A percentile compares a stretch with the other conserved stretches of the same genome.
Evolutionary conservation across 176 grass and related monocot genomes (phyloP).

Genomic region (Oryza nivara): DNA sequence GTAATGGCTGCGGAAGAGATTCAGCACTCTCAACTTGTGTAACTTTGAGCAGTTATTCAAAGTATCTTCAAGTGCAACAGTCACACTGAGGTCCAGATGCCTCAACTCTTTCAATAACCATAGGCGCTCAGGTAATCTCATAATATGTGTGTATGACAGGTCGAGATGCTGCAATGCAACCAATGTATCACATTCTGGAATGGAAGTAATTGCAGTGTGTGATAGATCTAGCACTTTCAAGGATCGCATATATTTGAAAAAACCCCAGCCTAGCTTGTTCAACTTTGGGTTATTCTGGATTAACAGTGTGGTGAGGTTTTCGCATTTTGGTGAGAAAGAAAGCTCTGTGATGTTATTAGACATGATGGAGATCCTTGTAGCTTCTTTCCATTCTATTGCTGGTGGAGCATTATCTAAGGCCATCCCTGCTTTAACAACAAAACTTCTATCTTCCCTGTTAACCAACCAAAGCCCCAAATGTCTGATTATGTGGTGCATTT

Average conservation of each 20-base stretch:
- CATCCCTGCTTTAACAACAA: slow-evolving; percentile 59
- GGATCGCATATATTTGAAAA: slow-evolving; percentile 60
- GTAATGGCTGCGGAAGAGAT: slow-evolving; percentile 71
- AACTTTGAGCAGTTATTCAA: slow-evolving; percentile 75
- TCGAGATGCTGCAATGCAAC: slow-evolving; percentile 60
- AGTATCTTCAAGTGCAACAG: slow-evolving; percentile 57
- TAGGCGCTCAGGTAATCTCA: slow-evolving; percentile 50
- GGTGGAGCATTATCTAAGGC: slow-evolving; percentile 53
- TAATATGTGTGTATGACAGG: slow-evolving; percentile 65
- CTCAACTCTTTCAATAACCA: slow-evolving; percentile 63
- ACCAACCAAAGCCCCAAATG: slow-evolving; percentile 49
- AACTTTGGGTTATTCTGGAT: slow-evolving; percentile 76
- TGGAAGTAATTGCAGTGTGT: slow-evolving; percentile 56
- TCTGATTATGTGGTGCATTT: slow-evolving; percentile 70
- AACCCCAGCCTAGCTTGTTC: slow-evolving; percentile 43
- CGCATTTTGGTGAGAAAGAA: slow-evolving; percentile 54
- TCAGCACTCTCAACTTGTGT: slow-evolving; percentile 57
- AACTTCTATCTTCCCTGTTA: slow-evolving; percentile 31
- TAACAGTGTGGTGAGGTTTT: slow-evolving; percentile 56
- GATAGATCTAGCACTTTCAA: slow-evolving; percentile 90
- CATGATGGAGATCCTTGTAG: slow-evolving; percentile 72
- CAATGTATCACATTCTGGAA: slow-evolving; percentile 58
- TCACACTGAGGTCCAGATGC: slow-evolving; percentile 76
- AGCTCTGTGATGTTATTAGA: slow-evolving; percentile 67
- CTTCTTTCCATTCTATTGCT: slow-evolving; percentile 35